Conservation (phyloP, 164 flowering plant genomes). For the Vitis amurensis region DNA sequence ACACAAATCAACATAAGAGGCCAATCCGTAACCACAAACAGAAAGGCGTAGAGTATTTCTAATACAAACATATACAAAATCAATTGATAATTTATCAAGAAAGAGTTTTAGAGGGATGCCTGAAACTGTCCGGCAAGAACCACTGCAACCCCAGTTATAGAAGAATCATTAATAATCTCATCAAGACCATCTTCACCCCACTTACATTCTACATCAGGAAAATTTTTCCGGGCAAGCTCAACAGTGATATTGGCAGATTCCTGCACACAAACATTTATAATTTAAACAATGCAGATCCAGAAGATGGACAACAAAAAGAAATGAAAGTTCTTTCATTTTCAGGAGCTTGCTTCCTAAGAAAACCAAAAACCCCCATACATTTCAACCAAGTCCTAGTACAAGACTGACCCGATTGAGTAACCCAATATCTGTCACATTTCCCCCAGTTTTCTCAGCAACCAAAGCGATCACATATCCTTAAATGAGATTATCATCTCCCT, state of each 20-base stretch:
- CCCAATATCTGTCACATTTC: too few relatives aligned
- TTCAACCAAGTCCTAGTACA: too few relatives aligned
- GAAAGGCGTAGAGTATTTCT: too few relatives aligned
- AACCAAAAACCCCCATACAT: too few relatives aligned
- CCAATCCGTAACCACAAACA: too few relatives aligned
- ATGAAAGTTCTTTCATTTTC: neutral
- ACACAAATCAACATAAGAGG: too few relatives aligned
- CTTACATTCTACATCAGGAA: slow-evolving; percentile 67
- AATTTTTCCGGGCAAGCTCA: slow-evolving; percentile 57
- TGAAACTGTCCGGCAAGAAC: slow-evolving; percentile 87
- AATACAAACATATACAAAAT: neutral
- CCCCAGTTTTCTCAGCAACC: too few relatives aligned
- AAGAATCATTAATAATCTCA: slow-evolving; percentile 60
- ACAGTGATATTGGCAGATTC: slow-evolving; percentile 77
- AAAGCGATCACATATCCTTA: too few relatives aligned
- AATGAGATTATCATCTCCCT: too few relatives aligned
- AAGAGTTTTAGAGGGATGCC: slow-evolving; percentile 29
- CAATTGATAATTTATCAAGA: neutral
- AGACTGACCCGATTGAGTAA: too few relatives aligned
- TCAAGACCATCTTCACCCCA: slow-evolving; percentile 90
- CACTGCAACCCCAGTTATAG: slow-evolving; percentile 72
- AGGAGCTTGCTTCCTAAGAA: too few relatives aligned
- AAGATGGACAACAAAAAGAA: neutral
- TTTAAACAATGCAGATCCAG: neutral
- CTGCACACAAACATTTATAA: slow-evolving; percentile 27